Evolutionary conservation across 805 yeast genomes (phyloP).

Genomic region (Yarrowia sp.): DNA sequence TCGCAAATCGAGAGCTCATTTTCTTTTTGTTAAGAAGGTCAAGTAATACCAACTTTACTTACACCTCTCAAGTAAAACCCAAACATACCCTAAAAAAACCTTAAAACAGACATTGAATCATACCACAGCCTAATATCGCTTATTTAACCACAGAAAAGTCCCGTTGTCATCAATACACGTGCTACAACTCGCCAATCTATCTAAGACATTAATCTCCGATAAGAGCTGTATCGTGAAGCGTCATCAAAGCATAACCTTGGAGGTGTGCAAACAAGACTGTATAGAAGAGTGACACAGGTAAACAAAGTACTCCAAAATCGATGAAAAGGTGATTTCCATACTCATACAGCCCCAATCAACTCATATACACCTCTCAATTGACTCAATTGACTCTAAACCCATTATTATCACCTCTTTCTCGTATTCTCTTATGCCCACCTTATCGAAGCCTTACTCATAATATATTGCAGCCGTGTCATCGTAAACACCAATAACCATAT

Average conservation of each 20-base stretch:
- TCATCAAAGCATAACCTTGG: constrained; percentile 27
- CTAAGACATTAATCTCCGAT: constrained; percentile 23
- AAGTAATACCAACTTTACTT: background rate
- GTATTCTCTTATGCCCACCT: background rate
- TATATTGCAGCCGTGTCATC: background rate
- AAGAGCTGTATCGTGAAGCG: constrained; percentile 6
- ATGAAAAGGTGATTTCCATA: too few relatives aligned
- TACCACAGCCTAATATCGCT: too few relatives aligned
- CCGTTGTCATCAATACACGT: too few relatives aligned
- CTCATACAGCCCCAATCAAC: too few relatives aligned
- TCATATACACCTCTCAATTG: too few relatives aligned
- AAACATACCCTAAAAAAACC: background rate
- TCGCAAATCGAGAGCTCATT: background rate
- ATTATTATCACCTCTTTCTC: background rate
- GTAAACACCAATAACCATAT: too few relatives aligned
- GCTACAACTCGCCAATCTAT: constrained; percentile 5
- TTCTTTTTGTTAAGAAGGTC: background rate
- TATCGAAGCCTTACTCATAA: background rate
- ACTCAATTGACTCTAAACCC: background rate
- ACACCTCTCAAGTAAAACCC: background rate
- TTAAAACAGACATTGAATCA: too few relatives aligned
- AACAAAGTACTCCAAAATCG: background rate
- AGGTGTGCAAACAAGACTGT: constrained; percentile 8
- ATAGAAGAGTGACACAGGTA: background rate
- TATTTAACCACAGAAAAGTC: too few relatives aligned